Evolutionary conservation across 2,329 filamentous ascomycete genomes (phyloP).

Genomic region (Chrysosporium queenslandicum): DNA sequence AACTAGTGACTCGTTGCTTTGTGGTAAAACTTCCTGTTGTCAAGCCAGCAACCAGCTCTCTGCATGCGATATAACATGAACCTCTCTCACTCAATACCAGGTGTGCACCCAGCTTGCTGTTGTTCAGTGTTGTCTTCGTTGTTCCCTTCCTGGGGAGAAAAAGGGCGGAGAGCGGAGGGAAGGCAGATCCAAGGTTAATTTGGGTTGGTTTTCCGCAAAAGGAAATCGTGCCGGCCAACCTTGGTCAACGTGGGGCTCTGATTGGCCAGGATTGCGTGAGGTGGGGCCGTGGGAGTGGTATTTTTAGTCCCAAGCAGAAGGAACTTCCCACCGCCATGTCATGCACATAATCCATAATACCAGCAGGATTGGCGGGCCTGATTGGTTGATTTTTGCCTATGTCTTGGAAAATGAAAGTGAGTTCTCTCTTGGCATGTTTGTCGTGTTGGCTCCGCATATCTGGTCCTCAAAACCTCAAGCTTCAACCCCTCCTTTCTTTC

Average conservation of each 20-base stretch:
- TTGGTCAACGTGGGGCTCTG: not conserved
- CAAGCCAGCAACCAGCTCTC: no score
- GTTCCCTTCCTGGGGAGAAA: no score
- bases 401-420: not conserved
- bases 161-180: not conserved
- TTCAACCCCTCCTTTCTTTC: not conserved
- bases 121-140: no score
- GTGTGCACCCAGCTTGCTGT: no score
- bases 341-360: not conserved
- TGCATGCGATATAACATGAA: no score
- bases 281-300: not conserved
- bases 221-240: not conserved
- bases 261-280: not conserved
- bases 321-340: not conserved
- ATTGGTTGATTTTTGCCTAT: not conserved
- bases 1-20: no score
- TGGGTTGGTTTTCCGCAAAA: not conserved
- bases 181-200: not conserved
- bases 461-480: not conserved
- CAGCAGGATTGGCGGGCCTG: not conserved
- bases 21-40: no score
- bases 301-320: not conserved
- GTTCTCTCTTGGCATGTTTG: conserved; percentile 4
- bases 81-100: no score
- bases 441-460: not conserved